A percentile compares a stretch with the other conserved stretches of the same genome.
Conservation (phyloP, 2,329 filamentous ascomycete genomes). For the Acrodontium crateriforme region DNA sequence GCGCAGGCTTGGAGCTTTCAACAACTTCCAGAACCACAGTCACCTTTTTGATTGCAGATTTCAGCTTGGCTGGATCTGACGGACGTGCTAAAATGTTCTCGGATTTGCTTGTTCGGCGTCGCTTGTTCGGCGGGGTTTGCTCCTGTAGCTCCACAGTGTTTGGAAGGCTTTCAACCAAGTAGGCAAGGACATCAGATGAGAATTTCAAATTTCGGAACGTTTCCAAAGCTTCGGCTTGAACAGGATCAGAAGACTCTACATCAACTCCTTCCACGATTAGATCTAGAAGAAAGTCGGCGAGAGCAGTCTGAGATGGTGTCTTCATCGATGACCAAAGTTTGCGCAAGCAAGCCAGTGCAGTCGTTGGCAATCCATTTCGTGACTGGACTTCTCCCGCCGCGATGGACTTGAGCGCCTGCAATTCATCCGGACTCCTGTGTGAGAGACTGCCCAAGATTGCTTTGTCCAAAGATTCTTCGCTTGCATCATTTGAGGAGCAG, state of each 20-base stretch:
- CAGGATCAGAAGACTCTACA: conserved; percentile 23
- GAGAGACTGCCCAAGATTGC: conserved; percentile 40
- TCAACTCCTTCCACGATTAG: conserved; percentile 37
- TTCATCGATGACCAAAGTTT: conserved; percentile 63
- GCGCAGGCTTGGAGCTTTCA: conserved; percentile 62
- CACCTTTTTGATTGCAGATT: conserved; percentile 55
- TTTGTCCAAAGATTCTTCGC: conserved; percentile 28
- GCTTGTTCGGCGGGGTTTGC: conserved; percentile 60
- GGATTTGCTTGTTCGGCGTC: conserved; percentile 55
- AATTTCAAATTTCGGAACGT: conserved; percentile 61
- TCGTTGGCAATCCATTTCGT: conserved; percentile 41
- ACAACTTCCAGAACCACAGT: conserved; percentile 83
- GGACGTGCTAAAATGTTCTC: conserved; percentile 49
- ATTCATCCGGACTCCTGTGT: conserved; percentile 43
- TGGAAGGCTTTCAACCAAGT: conserved; percentile 62
- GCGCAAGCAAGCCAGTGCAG: conserved; percentile 55
- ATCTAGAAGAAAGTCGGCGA: conserved; percentile 50
- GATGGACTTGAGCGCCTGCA: conserved; percentile 39
- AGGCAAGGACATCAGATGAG: conserved; percentile 55
- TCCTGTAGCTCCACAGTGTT: conserved; percentile 59
- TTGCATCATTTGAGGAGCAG: conserved; percentile 37
- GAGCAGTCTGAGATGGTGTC: conserved; percentile 42
- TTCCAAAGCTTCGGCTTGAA: conserved; percentile 49
- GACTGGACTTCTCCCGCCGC: conserved; percentile 30
- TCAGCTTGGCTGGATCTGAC: conserved; percentile 51